phyloP scores from a whole-genome alignment of 441 rosid genomes.

The Pelargonium cotyledonis region DNA sequence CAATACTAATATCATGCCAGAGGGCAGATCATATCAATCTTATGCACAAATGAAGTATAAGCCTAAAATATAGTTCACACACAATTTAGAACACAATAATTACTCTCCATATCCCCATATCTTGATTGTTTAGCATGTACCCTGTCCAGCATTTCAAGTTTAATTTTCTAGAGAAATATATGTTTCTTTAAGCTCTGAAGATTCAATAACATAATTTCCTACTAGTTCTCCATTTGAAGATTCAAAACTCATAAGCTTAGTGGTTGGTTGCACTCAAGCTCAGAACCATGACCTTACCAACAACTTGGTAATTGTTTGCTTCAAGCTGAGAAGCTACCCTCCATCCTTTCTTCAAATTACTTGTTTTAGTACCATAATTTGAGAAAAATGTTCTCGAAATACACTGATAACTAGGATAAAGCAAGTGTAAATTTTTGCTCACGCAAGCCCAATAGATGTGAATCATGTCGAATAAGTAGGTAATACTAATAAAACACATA shows the following conservation, averaged over 20 bases:
- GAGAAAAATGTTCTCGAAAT: background rate
- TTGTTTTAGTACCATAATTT: background rate
- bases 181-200: too few relatives aligned
- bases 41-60: too few relatives aligned
- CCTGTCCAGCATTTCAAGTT: too few relatives aligned
- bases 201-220: too few relatives aligned
- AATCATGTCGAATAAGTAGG: background rate
- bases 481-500: background rate
- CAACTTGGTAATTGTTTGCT: background rate
- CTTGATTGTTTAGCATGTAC: too few relatives aligned
- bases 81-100: too few relatives aligned
- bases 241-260: background rate
- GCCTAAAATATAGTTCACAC: too few relatives aligned
- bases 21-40: too few relatives aligned
- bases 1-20: background rate
- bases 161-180: too few relatives aligned
- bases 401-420: background rate
- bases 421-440: background rate
- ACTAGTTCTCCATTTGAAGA: too few relatives aligned
- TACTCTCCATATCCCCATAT: too few relatives aligned
- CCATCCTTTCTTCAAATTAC: background rate
- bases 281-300: background rate
- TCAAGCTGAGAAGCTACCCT: background rate
- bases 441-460: background rate
- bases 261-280: background rate